These are phyloP conservation scores for Rubroshorea leprosula DNA, from an alignment of 345 rosid genomes.

Conservation along the genomic window DNA sequence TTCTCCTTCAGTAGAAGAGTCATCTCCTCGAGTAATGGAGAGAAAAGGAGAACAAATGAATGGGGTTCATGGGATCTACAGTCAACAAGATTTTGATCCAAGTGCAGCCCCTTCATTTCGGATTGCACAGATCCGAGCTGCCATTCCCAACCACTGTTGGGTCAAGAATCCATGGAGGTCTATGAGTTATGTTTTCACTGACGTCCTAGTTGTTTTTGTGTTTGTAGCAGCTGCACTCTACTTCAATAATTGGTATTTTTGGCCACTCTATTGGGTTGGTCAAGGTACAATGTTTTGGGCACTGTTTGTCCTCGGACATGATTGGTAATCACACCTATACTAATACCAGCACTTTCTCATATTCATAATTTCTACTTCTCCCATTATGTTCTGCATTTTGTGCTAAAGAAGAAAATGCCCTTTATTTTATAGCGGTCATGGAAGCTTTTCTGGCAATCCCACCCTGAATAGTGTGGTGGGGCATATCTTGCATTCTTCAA, in stretches of 20 bases:
- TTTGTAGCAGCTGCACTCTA: conserved; percentile 41
- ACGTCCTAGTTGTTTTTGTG: conserved; percentile 38
- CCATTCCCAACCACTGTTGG: conserved; percentile 80
- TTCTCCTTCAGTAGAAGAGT: not conserved
- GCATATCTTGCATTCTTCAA: no score
- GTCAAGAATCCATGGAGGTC: conserved; percentile 62
- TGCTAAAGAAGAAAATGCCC: not conserved
- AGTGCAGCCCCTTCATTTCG: conserved; percentile 57
- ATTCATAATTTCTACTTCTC: not conserved
- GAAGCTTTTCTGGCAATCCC: conserved; percentile 63
- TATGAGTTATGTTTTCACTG: conserved; percentile 54
- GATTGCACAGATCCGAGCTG: conserved; percentile 58
- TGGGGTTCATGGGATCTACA: conserved; percentile 23
- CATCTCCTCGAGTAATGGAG: conserved; percentile 4
- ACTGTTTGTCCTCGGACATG: conserved; percentile 81
- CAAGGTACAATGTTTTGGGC: conserved; percentile 91
- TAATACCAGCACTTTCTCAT: no score
- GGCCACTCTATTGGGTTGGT: conserved; percentile 69
- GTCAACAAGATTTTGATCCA: conserved; percentile 39
- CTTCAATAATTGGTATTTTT: conserved; percentile 43
- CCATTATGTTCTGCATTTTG: not conserved
- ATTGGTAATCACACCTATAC: conserved; percentile 39
- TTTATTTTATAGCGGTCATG: conserved; percentile 56
- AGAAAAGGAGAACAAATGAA: not conserved
- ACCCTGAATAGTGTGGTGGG: conserved; percentile 54